A percentile compares a stretch with the other conserved stretches of the same genome.
Conservation (phyloP, 148 eudicot species). For the Polygonum maritimum region DNA sequence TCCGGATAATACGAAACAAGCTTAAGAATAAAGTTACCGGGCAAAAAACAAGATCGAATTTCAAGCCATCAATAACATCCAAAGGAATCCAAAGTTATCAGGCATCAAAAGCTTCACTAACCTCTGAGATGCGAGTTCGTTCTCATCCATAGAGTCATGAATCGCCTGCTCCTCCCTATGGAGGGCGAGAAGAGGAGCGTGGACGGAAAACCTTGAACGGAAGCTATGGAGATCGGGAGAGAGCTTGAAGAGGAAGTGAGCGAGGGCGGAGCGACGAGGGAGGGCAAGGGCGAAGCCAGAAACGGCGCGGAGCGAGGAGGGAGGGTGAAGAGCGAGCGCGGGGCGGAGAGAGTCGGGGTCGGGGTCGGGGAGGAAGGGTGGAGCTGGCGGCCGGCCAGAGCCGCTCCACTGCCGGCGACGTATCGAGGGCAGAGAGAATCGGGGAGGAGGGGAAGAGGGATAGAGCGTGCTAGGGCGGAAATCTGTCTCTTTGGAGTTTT, state of each 20-base stretch:
- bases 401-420: too few species aligned
- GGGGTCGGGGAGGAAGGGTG: too few species aligned
- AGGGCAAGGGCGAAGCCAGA: too few species aligned
- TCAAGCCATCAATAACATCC: constrained; percentile 34
- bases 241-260: constrained; percentile 42
- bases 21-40: constrained; percentile 35
- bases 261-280: too few species aligned
- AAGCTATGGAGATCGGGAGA: constrained; percentile 43
- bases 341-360: too few species aligned
- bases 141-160: constrained; percentile 20
- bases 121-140: constrained; percentile 34
- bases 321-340: too few species aligned
- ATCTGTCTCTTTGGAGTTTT: too few species aligned
- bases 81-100: constrained; percentile 36
- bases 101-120: constrained; percentile 50
- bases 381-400: too few species aligned
- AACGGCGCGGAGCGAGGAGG: too few species aligned
- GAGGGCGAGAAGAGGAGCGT: constrained; percentile 27
- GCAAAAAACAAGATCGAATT: constrained; percentile 65
- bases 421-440: too few species aligned
- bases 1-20: constrained; percentile 53
- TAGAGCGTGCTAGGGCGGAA: too few species aligned
- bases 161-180: constrained; percentile 37
- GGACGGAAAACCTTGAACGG: constrained; percentile 35
- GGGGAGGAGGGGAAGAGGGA: too few species aligned